A percentile compares a stretch with the other conserved stretches of the same genome.
Evolutionary conservation across 2,329 filamentous ascomycete species (phyloP).

Genomic region (Alternaria ethzedia): DNA sequence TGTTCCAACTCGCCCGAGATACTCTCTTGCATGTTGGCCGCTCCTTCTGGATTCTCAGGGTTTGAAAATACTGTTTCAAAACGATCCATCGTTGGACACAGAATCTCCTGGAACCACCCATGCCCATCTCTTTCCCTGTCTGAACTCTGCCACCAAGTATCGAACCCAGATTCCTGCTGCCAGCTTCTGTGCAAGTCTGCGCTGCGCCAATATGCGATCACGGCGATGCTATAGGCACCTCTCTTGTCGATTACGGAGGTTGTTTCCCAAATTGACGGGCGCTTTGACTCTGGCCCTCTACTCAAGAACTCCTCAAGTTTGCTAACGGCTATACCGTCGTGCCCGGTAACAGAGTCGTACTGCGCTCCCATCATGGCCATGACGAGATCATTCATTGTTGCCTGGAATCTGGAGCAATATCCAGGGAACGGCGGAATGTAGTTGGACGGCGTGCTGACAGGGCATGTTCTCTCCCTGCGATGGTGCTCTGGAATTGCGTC

Average conservation of each 20-base stretch:
- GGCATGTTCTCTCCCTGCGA: constrained; percentile 21
- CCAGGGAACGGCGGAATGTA: constrained; percentile 41
- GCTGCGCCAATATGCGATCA: constrained; percentile 51
- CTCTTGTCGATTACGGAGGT: constrained; percentile 37
- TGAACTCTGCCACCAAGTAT: constrained; percentile 48
- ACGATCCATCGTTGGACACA: constrained; percentile 52
- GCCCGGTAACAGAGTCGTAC: constrained; percentile 5
- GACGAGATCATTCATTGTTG: constrained; percentile 37
- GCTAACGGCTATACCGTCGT: constrained; percentile 14
- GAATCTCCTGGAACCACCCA: constrained; percentile 55
- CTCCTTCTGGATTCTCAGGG: constrained; percentile 48
- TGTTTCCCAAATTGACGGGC: constrained; percentile 41
- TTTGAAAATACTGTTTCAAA: constrained; percentile 55
- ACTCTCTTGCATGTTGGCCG: constrained; percentile 49
- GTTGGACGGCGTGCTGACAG: constrained; percentile 26
- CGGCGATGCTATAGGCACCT: constrained; percentile 44
- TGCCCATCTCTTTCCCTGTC: constrained; percentile 28
- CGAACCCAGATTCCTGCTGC: constrained; percentile 46
- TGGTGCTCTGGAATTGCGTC: constrained; percentile 32
- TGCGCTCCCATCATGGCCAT: constrained; percentile 48
- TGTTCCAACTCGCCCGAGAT: constrained; percentile 50
- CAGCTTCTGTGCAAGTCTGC: constrained; percentile 38
- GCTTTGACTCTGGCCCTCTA: constrained; percentile 13
- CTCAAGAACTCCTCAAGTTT: constrained; percentile 20
- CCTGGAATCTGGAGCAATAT: constrained; percentile 44